Evolutionary conservation across 2,329 filamentous ascomycete genomes (phyloP).

Genomic region (Aspergillus piperis): DNA sequence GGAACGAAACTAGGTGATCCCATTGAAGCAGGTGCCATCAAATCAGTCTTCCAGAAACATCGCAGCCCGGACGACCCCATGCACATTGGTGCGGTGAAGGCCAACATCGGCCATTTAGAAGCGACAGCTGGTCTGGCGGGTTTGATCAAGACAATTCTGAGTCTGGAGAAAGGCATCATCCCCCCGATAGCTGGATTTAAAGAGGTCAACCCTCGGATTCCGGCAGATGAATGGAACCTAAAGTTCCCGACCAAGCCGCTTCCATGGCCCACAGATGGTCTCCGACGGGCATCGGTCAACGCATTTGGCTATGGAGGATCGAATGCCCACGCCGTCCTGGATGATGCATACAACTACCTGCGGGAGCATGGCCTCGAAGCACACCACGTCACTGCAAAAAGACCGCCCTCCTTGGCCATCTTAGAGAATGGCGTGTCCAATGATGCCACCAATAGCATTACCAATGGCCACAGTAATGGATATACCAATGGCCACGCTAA

Average conservation of each 20-base stretch:
- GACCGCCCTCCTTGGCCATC: too few relatives aligned
- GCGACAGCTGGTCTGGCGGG: conserved; percentile 16
- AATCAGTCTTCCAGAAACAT: conserved; percentile 4
- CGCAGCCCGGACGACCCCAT: conserved; percentile 1
- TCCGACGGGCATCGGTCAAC: conserved; percentile 27
- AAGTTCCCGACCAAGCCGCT: conserved; percentile 13
- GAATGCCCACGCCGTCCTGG: conserved; percentile 15
- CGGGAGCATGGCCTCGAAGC: too few relatives aligned
- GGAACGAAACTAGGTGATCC: conserved; percentile 19
- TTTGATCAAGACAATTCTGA: conserved; percentile 20
- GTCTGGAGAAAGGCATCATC: conserved; percentile 20
- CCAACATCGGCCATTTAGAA: conserved; percentile 27
- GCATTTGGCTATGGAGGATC: conserved; percentile 19
- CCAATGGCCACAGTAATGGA: too few relatives aligned
- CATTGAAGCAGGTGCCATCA: neutral
- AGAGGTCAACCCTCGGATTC: conserved; percentile 24
- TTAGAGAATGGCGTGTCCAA: neutral
- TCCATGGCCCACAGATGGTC: conserved; percentile 21
- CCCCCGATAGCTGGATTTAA: conserved; percentile 23
- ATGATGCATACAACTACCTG: conserved; percentile 10
- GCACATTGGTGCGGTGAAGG: conserved; percentile 23
- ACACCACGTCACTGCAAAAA: too few relatives aligned
- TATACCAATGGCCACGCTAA: too few relatives aligned
- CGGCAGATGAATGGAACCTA: conserved; percentile 22
- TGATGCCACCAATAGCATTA: too few relatives aligned